A percentile compares a stretch with the other conserved stretches of the same genome.
Evolutionary conservation across 1,139 yeast genomes (phyloP).

Genomic region (Candida smagusa): DNA sequence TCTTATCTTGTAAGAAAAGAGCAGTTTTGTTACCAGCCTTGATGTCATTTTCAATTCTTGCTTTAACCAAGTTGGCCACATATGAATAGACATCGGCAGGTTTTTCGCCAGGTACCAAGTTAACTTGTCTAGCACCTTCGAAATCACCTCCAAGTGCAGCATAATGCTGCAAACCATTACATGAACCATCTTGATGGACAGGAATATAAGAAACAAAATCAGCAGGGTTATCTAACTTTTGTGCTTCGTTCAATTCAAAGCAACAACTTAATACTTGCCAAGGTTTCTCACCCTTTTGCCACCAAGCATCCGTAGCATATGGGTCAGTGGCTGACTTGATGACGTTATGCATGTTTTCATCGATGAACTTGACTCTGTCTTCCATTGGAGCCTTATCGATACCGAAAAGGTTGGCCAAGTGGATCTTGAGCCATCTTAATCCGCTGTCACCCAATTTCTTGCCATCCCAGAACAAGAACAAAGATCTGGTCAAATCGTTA

Average conservation of each 20-base stretch:
- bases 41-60: slow-evolving; percentile 59
- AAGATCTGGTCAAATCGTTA: slow-evolving; percentile 83
- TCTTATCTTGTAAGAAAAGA: slow-evolving; percentile 51
- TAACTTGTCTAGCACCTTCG: slow-evolving; percentile 93
- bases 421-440: slow-evolving; percentile 84
- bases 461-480: slow-evolving; percentile 87
- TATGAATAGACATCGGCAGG: slow-evolving; percentile 91
- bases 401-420: slow-evolving; percentile 85
- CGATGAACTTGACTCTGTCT: slow-evolving; percentile 73
- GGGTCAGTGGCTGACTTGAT: slow-evolving; percentile 73
- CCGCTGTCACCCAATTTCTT: slow-evolving; percentile 73
- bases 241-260: slow-evolving; percentile 73
- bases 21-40: slow-evolving; percentile 55
- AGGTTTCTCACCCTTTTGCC: slow-evolving; percentile 88
- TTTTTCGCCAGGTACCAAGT: slow-evolving; percentile 72
- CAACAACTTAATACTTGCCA: slow-evolving; percentile 94
- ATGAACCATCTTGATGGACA: slow-evolving; percentile 96
- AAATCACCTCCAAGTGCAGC: slow-evolving; percentile 97
- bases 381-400: slow-evolving; percentile 77
- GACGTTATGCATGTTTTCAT: slow-evolving; percentile 61
- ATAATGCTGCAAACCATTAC: slow-evolving; percentile 96
- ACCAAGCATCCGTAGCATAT: slow-evolving; percentile 57
- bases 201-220: slow-evolving; percentile 78
- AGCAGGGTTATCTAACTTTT: slow-evolving; percentile 68
- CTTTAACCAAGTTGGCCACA: slow-evolving; percentile 73